Evolutionary conservation across 345 rosid species (phyloP), one percentile per base, ranked within the genome.

Genomic region (Orychophragmus violaceus): DNA sequence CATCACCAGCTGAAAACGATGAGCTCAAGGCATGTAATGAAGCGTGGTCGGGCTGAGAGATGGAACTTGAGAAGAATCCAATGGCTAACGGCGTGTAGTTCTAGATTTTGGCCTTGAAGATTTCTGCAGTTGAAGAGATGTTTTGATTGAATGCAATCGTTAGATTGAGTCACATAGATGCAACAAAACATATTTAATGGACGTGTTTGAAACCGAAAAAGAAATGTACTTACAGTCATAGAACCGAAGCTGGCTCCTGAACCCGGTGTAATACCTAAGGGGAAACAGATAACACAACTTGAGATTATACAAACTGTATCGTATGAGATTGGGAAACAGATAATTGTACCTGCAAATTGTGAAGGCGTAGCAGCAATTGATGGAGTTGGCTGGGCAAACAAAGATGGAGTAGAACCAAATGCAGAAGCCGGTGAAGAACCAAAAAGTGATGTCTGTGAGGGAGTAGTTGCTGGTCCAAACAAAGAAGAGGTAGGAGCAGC

Each of bases 221-320:
- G 18, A 29, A 3, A 27, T 55, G 57, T 71, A 82, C 99, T 87
- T 76, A 94, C 99, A 8, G 89, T 72, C 66, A 78, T 54, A 66
- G 86, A 66, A 63, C 95, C 95, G 41, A 94, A 88, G 88, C 99
- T 94, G 74, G 97, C 82, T 24, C 95, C 96, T 27, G 95, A 87
- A 16, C 82, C 86, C 2, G 82, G 74, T 69, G 87, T 81, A 68
- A 82, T 60, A 68, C 88, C 97, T 90, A 79, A 14, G 44, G 42
- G 66, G 28, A 29, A 42, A 51, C 71, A 58, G 32, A 48, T 11
- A 42, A 42, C 3, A 54, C 13, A 62, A 46, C 24, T 22, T 39
- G 8, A 74, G 56, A 58, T 19, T 62, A 48, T 59, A 36, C 32
- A 28, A 60, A 29, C 32, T 4, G 32, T 49, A 37, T 44, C 54